phyloP scores from a whole-genome alignment of 2,329 filamentous ascomycete species.

The Cercospora nicotianae region DNA sequence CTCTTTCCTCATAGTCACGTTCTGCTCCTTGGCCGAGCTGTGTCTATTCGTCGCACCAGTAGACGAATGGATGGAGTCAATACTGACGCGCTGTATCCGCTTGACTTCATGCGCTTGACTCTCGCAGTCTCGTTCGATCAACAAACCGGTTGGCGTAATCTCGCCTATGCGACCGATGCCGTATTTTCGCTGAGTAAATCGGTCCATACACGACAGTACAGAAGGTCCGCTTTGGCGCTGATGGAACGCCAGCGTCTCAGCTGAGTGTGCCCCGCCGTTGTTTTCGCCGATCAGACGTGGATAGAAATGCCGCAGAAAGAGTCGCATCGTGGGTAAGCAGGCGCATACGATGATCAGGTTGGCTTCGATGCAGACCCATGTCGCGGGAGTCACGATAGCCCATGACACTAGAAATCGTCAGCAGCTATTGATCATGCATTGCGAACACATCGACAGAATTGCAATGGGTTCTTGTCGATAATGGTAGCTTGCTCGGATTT shows the following conservation, averaged over 20 bases:
- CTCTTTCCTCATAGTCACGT: background rate
- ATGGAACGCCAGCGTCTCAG: background rate
- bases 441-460: background rate
- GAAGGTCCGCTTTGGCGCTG: background rate
- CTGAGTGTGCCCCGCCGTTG: background rate
- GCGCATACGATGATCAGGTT: slow-evolving; percentile 22
- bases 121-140: background rate
- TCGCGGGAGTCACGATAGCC: background rate
- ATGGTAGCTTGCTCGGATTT: no score
- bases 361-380: slow-evolving; percentile 19
- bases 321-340: slow-evolving; percentile 19
- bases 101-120: background rate
- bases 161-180: background rate
- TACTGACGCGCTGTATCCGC: background rate
- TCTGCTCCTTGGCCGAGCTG: background rate
- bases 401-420: background rate
- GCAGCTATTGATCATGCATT: background rate
- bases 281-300: slow-evolving; percentile 19
- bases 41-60: background rate
- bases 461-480: no score
- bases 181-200: background rate
- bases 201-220: background rate
- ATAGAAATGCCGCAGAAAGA: slow-evolving; percentile 20
- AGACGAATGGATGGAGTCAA: background rate
- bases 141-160: background rate